phyloP scores from a whole-genome alignment of 352 stramenopile genomes.

The Phytophthora ohioensis region DNA sequence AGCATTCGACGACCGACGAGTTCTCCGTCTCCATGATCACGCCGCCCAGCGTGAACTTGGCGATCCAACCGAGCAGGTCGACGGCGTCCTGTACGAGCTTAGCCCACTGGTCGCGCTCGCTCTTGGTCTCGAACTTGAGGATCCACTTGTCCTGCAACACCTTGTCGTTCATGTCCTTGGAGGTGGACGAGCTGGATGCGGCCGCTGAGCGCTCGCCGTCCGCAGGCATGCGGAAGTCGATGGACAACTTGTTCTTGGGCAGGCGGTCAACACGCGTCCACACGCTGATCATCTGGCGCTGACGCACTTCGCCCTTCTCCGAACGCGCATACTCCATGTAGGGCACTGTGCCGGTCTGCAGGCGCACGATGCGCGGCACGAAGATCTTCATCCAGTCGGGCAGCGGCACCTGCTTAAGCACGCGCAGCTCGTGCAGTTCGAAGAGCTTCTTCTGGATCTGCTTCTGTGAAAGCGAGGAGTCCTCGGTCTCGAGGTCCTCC shows the following conservation, averaged over 20 bases:
- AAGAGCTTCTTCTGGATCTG: slow-evolving; percentile 68
- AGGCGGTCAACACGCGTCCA: slow-evolving; percentile 68
- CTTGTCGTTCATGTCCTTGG: slow-evolving; percentile 39
- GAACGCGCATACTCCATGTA: slow-evolving; percentile 76
- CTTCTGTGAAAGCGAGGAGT: slow-evolving; percentile 43
- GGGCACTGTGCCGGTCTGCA: slow-evolving; percentile 67
- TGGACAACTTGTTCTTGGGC: slow-evolving; percentile 73
- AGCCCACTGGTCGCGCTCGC: slow-evolving; percentile 67
- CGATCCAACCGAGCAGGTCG: slow-evolving; percentile 72
- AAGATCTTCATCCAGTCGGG: slow-evolving; percentile 86
- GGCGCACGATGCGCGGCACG: slow-evolving; percentile 63
- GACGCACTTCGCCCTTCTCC: slow-evolving; percentile 60
- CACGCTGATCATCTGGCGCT: slow-evolving; percentile 68
- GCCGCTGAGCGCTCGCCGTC: slow-evolving; percentile 32
- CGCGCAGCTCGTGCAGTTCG: slow-evolving; percentile 47
- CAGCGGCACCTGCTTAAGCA: slow-evolving; percentile 74
- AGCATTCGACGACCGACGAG: slow-evolving; percentile 71
- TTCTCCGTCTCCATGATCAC: slow-evolving; percentile 65
- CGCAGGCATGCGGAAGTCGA: slow-evolving; percentile 64
- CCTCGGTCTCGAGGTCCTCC: slow-evolving; percentile 39
- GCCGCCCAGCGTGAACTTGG: slow-evolving; percentile 72
- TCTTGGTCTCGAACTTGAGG: slow-evolving; percentile 79
- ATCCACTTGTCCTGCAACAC: slow-evolving; percentile 64
- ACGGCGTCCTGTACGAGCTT: slow-evolving; percentile 73
- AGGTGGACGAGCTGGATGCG: slow-evolving; percentile 8